A percentile compares a stretch with the other conserved stretches of the same genome.
These are phyloP conservation scores for Aeminium ludgeri DNA, from an alignment of 495 filamentous ascomycete genomes.

Conservation along the genomic window DNA sequence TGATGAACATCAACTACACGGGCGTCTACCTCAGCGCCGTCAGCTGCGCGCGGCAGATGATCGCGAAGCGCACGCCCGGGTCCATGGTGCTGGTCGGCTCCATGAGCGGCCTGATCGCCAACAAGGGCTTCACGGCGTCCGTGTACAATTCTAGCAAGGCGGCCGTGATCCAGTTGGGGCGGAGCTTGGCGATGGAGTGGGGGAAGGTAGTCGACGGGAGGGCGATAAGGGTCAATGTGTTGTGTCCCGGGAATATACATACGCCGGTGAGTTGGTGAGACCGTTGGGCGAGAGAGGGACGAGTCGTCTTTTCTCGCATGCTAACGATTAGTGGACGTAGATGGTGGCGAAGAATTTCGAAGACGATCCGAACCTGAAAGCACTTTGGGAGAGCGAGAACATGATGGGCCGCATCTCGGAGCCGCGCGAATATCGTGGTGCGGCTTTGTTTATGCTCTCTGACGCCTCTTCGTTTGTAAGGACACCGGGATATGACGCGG, in stretches of 20 bases:
- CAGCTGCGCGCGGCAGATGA: slow-evolving; percentile 58
- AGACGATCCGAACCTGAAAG: slow-evolving; percentile 39
- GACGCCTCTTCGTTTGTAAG: slow-evolving; percentile 42
- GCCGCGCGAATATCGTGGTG: slow-evolving; percentile 42
- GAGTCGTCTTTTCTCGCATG: too few species aligned
- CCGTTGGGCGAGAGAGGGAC: too few species aligned
- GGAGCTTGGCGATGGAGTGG: slow-evolving; percentile 59
- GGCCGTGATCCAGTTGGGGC: slow-evolving; percentile 46
- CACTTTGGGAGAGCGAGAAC: slow-evolving; percentile 49
- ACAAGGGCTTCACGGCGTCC: slow-evolving; percentile 47
- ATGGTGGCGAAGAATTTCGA: slow-evolving; percentile 55
- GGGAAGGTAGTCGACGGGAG: slow-evolving; percentile 29
- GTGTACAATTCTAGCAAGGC: slow-evolving; percentile 60
- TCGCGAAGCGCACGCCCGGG: slow-evolving; percentile 52
- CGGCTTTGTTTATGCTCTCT: slow-evolving; percentile 43
- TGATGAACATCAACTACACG: slow-evolving; percentile 61
- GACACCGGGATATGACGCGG: too few species aligned
- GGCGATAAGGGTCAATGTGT: slow-evolving; percentile 49
- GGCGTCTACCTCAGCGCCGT: slow-evolving; percentile 62
- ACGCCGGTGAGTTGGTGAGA: slow-evolving; percentile 30
- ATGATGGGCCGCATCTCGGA: slow-evolving; percentile 26
- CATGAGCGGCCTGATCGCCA: slow-evolving; percentile 59
- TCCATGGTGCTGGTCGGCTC: slow-evolving; percentile 57
- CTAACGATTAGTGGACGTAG: neutral
- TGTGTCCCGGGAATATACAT: slow-evolving; percentile 54